Evolutionary conservation across 2,329 filamentous ascomycete genomes (phyloP).

Genomic region (Metarhizium guizhouense): DNA sequence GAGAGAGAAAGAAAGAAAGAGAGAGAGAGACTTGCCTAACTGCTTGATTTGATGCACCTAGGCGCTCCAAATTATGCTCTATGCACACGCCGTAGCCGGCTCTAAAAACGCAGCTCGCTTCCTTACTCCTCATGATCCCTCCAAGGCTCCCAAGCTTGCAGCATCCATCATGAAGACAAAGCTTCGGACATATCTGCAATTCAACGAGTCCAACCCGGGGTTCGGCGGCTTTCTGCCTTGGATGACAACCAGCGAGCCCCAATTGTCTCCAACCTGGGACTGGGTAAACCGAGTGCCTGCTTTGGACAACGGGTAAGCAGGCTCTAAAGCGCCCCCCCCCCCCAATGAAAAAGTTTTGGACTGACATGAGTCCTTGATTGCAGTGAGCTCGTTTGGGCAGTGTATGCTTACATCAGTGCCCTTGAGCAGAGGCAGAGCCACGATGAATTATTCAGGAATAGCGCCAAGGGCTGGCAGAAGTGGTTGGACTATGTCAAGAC

Average conservation of each 20-base stretch:
- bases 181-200: conserved; percentile 27
- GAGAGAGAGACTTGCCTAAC: not conserved
- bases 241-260: conserved; percentile 21
- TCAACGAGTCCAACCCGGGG: conserved; percentile 31
- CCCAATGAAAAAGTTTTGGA: not conserved
- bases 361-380: not conserved
- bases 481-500: conserved; percentile 32
- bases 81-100: conserved; percentile 29
- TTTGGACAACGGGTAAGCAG: conserved; percentile 28
- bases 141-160: conserved; percentile 22
- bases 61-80: conserved; percentile 34
- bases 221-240: conserved; percentile 32
- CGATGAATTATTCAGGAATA: conserved; percentile 14
- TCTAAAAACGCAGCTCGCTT: conserved; percentile 28
- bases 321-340: too few species aligned
- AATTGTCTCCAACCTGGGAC: conserved; percentile 24
- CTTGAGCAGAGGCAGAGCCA: conserved; percentile 20
- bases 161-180: conserved; percentile 28
- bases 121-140: conserved; percentile 23
- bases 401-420: conserved; percentile 30
- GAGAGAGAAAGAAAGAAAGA: too few species aligned
- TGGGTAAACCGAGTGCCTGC: conserved; percentile 31
- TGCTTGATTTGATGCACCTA: conserved; percentile 5
- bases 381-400: conserved; percentile 32
- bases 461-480: conserved; percentile 25